Base-by-base conservation (phyloP, 441 rosid species). In the Mallotus repandus region DNA sequence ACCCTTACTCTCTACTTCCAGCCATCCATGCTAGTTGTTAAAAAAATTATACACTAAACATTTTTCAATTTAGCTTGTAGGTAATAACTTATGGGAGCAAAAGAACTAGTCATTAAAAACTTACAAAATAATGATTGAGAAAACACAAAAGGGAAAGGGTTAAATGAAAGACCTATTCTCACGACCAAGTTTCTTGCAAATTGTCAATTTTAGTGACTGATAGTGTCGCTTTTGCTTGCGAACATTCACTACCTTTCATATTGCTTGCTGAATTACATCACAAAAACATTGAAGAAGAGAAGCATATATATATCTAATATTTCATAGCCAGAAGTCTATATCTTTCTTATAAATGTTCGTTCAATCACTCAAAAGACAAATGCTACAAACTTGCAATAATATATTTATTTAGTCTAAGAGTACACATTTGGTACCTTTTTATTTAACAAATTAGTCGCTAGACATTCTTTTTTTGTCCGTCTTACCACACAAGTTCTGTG, bases 91-190 rank as follows among this genome's bases (percentile, higher is more conserved):
- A 38, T 38, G 41, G 38, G 41, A 45, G 12, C 49, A 45, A 45
- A 45, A 45, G 49, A 45, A 45, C 12, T 1, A 45, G 49, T 45
- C 49, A 45, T 45, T 9, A 45, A 45, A 38, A 45, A 45, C 7
- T 45, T 7, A 45, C 9, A 45, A 10, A 45, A 5, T 45, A 45
- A 7, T 45, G 11, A 45, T 45, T 45, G 49, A 45, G 9, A 10
- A 7, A 7, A 45, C 49, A 8, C 49, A 45, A 45, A 45, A 45
- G 49, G 49, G 49, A 9, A 43, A 9, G 11, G 12, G 49, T 8
- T 10, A 45, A 45, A 45, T 45, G 13, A 45, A 50, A 12, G 69
- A 66, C 69, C 69, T 0, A 66, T 66, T 49, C 58, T 66, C 16
- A 49, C 7, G 58, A 66, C 41, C 41, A 38, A 38, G 41, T 38